Percentiles rank a stretch among this genome's conserved stretches.
These are phyloP conservation scores for Maudiozyma bulderi DNA, from an alignment of 805 yeast genomes.

Conservation along the genomic window DNA sequence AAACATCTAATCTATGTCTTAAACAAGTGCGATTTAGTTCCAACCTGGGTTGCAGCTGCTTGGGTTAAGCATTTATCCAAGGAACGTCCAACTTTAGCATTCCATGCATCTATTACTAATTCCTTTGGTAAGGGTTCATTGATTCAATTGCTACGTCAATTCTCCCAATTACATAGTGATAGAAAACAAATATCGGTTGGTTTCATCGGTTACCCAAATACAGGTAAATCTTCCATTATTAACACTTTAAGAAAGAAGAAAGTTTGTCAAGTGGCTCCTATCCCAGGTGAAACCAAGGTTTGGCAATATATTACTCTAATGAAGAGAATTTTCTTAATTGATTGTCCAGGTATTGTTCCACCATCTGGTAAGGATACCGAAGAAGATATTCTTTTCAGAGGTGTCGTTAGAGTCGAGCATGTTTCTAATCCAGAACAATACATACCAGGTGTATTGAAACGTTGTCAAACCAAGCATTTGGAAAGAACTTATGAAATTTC, in stretches of 20 bases:
- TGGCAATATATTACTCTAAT: slow-evolving; percentile 97
- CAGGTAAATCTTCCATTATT: slow-evolving; percentile 95
- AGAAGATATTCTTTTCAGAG: slow-evolving; percentile 86
- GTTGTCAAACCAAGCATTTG: slow-evolving; percentile 81
- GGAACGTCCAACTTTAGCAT: slow-evolving; percentile 88
- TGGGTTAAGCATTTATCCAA: slow-evolving; percentile 95
- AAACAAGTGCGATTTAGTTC: slow-evolving; percentile 96
- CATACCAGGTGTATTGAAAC: slow-evolving; percentile 73
- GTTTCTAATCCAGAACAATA: slow-evolving; percentile 93
- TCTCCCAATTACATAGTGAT: slow-evolving; percentile 80
- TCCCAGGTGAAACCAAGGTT: slow-evolving; percentile 97
- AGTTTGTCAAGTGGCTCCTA: slow-evolving; percentile 95
- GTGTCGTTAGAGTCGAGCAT: slow-evolving; percentile 98
- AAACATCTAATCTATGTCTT: slow-evolving; percentile 89
- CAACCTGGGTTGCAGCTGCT: slow-evolving; percentile 99
- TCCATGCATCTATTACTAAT: slow-evolving; percentile 95
- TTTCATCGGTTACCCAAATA: slow-evolving; percentile 93
- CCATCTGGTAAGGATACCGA: slow-evolving; percentile 85
- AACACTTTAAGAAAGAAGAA: slow-evolving; percentile 90
- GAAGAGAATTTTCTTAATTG: slow-evolving; percentile 91
- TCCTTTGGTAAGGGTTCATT: slow-evolving; percentile 96
- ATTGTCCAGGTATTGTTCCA: slow-evolving; percentile 98
- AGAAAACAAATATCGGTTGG: slow-evolving; percentile 96
- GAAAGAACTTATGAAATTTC: slow-evolving; percentile 92
- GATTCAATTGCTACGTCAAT: slow-evolving; percentile 88